These are phyloP conservation scores for Plasmodium knowlesi DNA, from an alignment of 169 alveolate genomes.

Conservation along the genomic window DNA sequence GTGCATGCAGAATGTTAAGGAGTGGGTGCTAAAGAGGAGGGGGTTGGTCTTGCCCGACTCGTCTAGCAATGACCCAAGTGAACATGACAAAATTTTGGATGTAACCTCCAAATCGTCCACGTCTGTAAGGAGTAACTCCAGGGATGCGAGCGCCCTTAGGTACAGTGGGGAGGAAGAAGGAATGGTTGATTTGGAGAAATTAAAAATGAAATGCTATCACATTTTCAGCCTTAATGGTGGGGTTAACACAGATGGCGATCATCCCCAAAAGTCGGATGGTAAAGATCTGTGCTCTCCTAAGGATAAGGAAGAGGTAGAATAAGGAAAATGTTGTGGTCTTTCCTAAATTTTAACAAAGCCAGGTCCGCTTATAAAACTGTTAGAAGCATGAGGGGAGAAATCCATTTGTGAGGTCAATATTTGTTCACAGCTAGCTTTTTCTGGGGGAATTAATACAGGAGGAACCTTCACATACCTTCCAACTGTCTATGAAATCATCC, in stretches of 20 bases:
- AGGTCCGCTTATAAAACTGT: neutral
- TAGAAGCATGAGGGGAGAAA: neutral
- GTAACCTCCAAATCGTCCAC: neutral
- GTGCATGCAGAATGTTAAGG: slow-evolving; percentile 47
- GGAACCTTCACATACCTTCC: neutral
- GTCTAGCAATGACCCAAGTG: neutral
- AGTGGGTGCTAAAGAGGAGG: slow-evolving; percentile 38
- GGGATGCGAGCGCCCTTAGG: neutral
- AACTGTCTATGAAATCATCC: neutral
- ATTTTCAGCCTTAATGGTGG: neutral
- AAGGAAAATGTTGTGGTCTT: slow-evolving; percentile 30
- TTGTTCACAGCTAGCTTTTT: neutral
- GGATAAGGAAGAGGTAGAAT: slow-evolving; percentile 42
- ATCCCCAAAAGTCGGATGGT: slow-evolving; percentile 32
- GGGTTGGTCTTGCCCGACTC: slow-evolving; percentile 36
- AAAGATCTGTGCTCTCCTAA: slow-evolving; percentile 28
- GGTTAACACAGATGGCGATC: neutral
- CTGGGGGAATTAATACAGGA: neutral
- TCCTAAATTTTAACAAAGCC: neutral
- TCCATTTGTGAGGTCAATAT: neutral
- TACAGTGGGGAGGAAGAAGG: slow-evolving; percentile 13
- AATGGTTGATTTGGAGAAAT: neutral
- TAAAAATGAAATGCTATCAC: neutral
- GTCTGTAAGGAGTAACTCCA: neutral
- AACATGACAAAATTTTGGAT: neutral